Evolutionary conservation across 306 rosid species (phyloP).

Genomic region (Quercus glauca): DNA sequence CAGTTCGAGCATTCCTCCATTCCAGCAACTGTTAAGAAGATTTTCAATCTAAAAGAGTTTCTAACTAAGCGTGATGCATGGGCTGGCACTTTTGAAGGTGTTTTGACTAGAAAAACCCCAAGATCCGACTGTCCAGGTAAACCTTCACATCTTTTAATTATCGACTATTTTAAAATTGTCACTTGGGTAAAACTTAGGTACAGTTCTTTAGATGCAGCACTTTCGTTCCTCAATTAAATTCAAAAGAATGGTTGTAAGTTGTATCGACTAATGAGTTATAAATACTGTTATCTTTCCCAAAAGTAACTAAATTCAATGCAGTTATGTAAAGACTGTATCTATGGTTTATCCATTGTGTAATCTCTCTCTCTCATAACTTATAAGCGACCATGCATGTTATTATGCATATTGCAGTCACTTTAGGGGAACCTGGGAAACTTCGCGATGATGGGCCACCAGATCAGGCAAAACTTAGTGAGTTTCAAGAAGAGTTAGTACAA

Average conservation of each 20-base stretch:
- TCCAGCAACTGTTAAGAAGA: constrained; percentile 60
- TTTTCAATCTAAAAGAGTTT: constrained; percentile 52
- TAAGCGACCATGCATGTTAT: neutral
- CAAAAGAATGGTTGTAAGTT: no score
- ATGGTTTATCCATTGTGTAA: no score
- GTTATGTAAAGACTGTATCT: neutral
- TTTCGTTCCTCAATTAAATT: no score
- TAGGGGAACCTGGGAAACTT: constrained; percentile 42
- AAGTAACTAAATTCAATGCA: no score
- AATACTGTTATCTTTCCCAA: no score
- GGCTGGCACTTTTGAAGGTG: constrained; percentile 46
- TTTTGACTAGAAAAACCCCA: constrained; percentile 33
- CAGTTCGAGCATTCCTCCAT: constrained; percentile 70
- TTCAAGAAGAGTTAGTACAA: constrained; percentile 62
- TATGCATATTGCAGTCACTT: constrained; percentile 32
- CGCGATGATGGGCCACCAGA: constrained; percentile 43
- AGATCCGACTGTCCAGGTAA: constrained; percentile 52
- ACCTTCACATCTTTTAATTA: neutral
- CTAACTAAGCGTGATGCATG: constrained; percentile 59
- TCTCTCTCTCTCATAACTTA: no score
- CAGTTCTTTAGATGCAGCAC: fast-evolving
- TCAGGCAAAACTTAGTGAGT: constrained; percentile 37
- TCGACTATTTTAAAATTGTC: neutral
- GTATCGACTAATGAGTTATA: no score
- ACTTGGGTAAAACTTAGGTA: neutral